Percentiles rank a stretch among this genome's conserved stretches.
Conservation (phyloP, 164 flowering plant genomes). For the Nelumbo lutea region DNA sequence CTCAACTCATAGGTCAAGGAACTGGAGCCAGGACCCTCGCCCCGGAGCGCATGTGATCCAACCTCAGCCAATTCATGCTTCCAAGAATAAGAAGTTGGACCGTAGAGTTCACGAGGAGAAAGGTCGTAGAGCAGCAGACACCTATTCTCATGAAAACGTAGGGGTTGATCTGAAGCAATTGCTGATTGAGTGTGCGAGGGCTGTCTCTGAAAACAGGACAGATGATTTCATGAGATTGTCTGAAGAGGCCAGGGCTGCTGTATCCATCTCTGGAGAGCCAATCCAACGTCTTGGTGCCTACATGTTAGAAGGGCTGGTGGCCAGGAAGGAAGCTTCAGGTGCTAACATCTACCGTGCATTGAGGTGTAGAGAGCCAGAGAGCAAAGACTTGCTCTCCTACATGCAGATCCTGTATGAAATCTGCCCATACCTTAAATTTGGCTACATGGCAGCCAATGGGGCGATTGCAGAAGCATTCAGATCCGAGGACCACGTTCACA, state of each 20-base stretch:
- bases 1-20: slow-evolving; percentile 28
- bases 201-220: slow-evolving; percentile 50
- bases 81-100: slow-evolving; percentile 19
- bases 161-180: slow-evolving; percentile 41
- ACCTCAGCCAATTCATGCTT: slow-evolving; percentile 26
- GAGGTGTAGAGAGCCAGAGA: slow-evolving; percentile 50
- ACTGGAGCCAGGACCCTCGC: slow-evolving; percentile 25
- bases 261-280: slow-evolving; percentile 59
- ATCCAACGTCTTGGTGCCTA: slow-evolving; percentile 72
- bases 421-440: slow-evolving; percentile 81
- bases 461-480: slow-evolving; percentile 79
- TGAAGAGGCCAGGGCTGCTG: slow-evolving; percentile 39
- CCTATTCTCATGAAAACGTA: slow-evolving; percentile 25
- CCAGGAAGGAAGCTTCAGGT: slow-evolving; percentile 54
- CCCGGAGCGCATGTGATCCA: slow-evolving; percentile 21
- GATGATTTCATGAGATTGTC: slow-evolving; percentile 42
- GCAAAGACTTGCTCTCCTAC: slow-evolving; percentile 66
- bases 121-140: slow-evolving; percentile 31
- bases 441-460: slow-evolving; percentile 87
- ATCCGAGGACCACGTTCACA: slow-evolving; percentile 59
- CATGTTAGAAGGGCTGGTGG: slow-evolving; percentile 58
- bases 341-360: slow-evolving; percentile 47
- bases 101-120: slow-evolving; percentile 31
- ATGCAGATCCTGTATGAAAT: slow-evolving; percentile 69
- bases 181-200: slow-evolving; percentile 62